A percentile compares a stretch with the other conserved stretches of the same genome.
Evolutionary conservation across 208 protist species (phyloP).

Genomic region (Leishmania guyanensis): DNA sequence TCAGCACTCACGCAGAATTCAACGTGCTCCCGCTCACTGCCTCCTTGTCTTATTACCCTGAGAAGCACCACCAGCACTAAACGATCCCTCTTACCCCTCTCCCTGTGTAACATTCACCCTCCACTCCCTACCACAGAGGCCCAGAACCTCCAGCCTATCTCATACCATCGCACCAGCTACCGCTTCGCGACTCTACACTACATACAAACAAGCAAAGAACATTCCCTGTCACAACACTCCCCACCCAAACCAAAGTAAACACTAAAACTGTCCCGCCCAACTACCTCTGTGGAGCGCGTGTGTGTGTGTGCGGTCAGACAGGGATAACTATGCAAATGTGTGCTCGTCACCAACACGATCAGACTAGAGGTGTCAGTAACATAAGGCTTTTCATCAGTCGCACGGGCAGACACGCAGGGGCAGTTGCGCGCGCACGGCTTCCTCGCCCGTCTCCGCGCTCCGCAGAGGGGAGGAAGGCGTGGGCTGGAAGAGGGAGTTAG

Average conservation of each 20-base stretch:
- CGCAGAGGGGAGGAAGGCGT: neutral
- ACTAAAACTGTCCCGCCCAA: too few relatives aligned
- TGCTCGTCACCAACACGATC: slow-evolving; percentile 36
- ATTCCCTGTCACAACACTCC: too few relatives aligned
- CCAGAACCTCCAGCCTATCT: too few relatives aligned
- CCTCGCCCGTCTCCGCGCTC: too few relatives aligned
- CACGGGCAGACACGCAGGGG: neutral
- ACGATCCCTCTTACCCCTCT: neutral
- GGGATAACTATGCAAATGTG: slow-evolving; percentile 46
- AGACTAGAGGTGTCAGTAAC: slow-evolving; percentile 46
- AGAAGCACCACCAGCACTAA: neutral
- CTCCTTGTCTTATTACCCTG: too few relatives aligned
- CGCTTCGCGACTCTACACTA: too few relatives aligned
- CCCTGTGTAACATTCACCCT: neutral
- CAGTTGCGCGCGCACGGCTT: too few relatives aligned
- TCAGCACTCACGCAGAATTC: neutral
- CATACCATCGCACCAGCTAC: too few relatives aligned
- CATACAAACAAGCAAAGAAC: too few relatives aligned
- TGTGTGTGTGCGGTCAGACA: slow-evolving; percentile 27
- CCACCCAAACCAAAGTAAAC: too few relatives aligned
- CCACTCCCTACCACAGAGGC: neutral
- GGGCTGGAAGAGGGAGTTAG: too few relatives aligned
- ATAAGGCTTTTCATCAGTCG: slow-evolving; percentile 21
- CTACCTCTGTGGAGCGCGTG: neutral
- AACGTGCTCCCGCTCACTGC: neutral